Conservation (phyloP, 2,329 filamentous ascomycete species). For the Fulvia fulva region DNA sequence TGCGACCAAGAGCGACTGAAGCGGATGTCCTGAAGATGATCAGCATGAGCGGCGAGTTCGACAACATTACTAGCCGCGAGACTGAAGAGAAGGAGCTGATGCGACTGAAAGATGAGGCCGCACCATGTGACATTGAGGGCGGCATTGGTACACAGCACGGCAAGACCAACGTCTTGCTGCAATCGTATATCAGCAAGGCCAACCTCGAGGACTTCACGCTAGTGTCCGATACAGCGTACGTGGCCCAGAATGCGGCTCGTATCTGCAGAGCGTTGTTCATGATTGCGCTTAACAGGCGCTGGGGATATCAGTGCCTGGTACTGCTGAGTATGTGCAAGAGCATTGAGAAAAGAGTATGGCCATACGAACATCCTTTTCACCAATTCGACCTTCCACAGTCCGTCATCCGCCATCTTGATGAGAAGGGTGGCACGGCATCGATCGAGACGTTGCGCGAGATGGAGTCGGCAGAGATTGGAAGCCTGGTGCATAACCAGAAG, state of each 20-base stretch:
- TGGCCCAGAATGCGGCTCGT: conserved; percentile 89
- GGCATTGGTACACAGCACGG: conserved; percentile 66
- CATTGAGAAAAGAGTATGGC: conserved; percentile 94
- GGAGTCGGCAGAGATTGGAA: conserved; percentile 85
- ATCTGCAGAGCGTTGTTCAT: conserved; percentile 95
- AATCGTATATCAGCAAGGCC: conserved; percentile 86
- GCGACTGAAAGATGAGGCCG: conserved; percentile 64
- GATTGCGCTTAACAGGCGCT: conserved; percentile 90
- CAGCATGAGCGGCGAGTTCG: conserved; percentile 94
- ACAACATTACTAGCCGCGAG: conserved; percentile 91
- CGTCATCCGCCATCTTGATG: conserved; percentile 77
- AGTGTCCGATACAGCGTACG: conserved; percentile 86
- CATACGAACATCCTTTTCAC: conserved; percentile 88
- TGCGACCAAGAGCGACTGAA: conserved; percentile 80
- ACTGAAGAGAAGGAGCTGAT: conserved; percentile 85
- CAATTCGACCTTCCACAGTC: conserved; percentile 89
- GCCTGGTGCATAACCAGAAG: conserved; percentile 82
- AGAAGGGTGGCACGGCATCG: conserved; percentile 67
- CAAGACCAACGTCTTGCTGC: conserved; percentile 93
- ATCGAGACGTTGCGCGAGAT: conserved; percentile 88
- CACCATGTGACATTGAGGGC: conserved; percentile 74
- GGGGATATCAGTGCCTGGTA: conserved; percentile 93
- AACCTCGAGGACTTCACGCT: conserved; percentile 91
- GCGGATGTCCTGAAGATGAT: conserved; percentile 95
- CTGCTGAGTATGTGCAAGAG: conserved; percentile 90